A percentile compares a stretch with the other conserved stretches of the same genome.
Evolutionary conservation across 108 stramenopile genomes (phyloP).

Genomic region (Schizochytrium sp.): DNA sequence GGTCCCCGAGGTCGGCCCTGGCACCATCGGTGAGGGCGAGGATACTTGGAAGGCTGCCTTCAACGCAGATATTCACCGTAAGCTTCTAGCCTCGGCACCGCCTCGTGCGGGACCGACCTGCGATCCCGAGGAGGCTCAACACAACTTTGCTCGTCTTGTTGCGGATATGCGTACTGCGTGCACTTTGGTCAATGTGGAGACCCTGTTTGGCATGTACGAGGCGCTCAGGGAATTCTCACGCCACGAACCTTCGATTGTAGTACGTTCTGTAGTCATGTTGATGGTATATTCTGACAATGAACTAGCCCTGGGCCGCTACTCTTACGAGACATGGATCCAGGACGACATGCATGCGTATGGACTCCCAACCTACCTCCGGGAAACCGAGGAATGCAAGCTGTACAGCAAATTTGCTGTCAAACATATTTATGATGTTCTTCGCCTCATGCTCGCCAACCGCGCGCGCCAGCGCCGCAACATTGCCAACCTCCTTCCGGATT

Average conservation of each 20-base stretch:
- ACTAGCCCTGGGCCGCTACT: neutral
- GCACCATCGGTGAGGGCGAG: neutral
- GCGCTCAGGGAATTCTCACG: neutral
- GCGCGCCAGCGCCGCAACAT: conserved; percentile 58
- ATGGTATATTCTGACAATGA: conserved; percentile 41
- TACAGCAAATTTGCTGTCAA: conserved; percentile 16
- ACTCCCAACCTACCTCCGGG: neutral
- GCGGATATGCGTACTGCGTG: neutral
- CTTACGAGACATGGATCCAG: conserved; percentile 12
- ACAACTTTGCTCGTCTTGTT: neutral
- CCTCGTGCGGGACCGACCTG: neutral
- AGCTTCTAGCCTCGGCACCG: conserved; percentile 32
- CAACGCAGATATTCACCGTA: neutral
- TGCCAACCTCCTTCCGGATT: conserved; percentile 56
- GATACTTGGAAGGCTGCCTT: conserved; percentile 1
- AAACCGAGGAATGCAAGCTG: conserved; percentile 1
- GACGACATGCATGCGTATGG: conserved; percentile 5
- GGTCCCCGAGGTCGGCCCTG: conserved; percentile 26
- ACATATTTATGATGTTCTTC: conserved; percentile 36
- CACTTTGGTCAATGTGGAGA: conserved; percentile 20
- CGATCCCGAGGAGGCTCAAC: neutral
- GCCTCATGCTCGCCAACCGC: conserved; percentile 21
- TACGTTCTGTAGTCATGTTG: conserved; percentile 9
- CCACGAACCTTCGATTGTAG: conserved; percentile 3
- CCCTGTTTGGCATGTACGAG: conserved; percentile 13